Percentiles rank a stretch among this genome's conserved stretches.
These are phyloP conservation scores for Eucalyptus curtisii DNA, from an alignment of 345 rosid genomes.

Conservation along the genomic window DNA sequence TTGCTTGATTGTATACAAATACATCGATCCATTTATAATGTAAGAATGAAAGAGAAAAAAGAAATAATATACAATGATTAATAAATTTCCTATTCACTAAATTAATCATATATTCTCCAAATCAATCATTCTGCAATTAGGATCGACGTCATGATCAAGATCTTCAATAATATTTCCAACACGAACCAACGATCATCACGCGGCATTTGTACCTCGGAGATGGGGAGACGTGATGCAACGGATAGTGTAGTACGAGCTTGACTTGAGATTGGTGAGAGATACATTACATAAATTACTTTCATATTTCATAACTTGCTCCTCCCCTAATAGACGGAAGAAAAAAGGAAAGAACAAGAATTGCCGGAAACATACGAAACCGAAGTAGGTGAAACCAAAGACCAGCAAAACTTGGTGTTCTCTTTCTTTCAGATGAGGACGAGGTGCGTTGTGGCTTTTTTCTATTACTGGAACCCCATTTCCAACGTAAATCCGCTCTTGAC, in stretches of 20 bases:
- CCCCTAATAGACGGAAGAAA: neutral
- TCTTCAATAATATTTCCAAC: no score
- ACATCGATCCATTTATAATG: no score
- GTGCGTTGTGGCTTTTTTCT: neutral
- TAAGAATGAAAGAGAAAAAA: no score
- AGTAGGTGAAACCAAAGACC: neutral
- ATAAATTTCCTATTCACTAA: no score
- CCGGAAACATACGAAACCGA: neutral
- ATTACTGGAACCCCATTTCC: neutral
- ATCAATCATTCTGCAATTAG: no score
- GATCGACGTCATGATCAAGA: no score
- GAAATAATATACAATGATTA: no score
- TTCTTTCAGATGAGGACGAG: neutral
- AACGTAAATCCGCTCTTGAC: neutral
- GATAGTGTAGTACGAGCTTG: neutral
- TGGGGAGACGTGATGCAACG: neutral
- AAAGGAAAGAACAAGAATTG: neutral
- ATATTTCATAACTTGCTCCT: neutral
- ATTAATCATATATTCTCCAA: no score
- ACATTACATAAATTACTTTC: neutral
- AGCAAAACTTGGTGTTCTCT: neutral
- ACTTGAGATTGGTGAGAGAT: neutral
- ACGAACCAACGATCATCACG: neutral
- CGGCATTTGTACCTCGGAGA: neutral
- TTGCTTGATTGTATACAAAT: no score